Conservation (phyloP, 2,329 filamentous ascomycete species). For the Xylariomycetidae sp. region DNA sequence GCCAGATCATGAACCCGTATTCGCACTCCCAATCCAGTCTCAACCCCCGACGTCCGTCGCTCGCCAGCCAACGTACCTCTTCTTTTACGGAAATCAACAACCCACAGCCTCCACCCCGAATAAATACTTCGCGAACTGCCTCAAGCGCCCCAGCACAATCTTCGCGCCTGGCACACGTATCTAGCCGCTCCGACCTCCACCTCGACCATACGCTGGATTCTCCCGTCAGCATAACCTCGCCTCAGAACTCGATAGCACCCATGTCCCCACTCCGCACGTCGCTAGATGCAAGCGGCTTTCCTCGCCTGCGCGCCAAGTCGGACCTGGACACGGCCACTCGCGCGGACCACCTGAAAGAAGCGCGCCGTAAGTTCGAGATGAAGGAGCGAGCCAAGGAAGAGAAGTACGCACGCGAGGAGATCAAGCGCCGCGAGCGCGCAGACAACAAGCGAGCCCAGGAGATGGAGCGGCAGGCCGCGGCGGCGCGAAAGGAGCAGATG, state of each 20-base stretch:
- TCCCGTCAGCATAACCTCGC: slow-evolving; percentile 27
- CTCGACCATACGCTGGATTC: slow-evolving; percentile 34
- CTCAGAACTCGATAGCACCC: slow-evolving; percentile 33
- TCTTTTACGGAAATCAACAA: slow-evolving; percentile 34
- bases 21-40: slow-evolving; percentile 27
- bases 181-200: slow-evolving; percentile 46
- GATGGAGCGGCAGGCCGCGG: slow-evolving; percentile 41
- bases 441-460: slow-evolving; percentile 52
- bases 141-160: slow-evolving; percentile 25
- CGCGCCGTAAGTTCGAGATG: slow-evolving; percentile 59
- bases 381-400: slow-evolving; percentile 59
- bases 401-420: slow-evolving; percentile 56
- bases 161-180: slow-evolving; percentile 37
- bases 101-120: slow-evolving; percentile 27
- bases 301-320: slow-evolving; percentile 54
- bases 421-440: slow-evolving; percentile 54
- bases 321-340: slow-evolving; percentile 53
- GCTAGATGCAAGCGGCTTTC: slow-evolving; percentile 50
- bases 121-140: slow-evolving; percentile 33
- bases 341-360: slow-evolving; percentile 54
- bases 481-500: slow-evolving; percentile 41
- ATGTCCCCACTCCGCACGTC: slow-evolving; percentile 55
- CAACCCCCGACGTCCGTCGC: slow-evolving; percentile 30
- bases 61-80: slow-evolving; percentile 34
- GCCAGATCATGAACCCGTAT: slow-evolving; percentile 18